A percentile compares a stretch with the other conserved stretches of the same genome.
Conservation (phyloP, 139 green algal genomes). For the Picochlorum sp. region DNA sequence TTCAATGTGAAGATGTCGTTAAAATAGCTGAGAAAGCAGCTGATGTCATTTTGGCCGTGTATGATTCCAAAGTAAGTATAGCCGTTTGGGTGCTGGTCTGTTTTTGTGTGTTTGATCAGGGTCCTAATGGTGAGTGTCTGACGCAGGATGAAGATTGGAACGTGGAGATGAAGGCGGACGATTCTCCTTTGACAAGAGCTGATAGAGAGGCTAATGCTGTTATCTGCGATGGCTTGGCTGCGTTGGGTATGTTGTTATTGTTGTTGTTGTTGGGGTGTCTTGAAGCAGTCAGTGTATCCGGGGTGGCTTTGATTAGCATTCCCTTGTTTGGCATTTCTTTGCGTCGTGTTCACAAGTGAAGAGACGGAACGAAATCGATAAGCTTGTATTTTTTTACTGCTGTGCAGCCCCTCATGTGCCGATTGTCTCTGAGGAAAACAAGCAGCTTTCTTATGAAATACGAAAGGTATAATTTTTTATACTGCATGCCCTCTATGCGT, state of each 20-base stretch:
- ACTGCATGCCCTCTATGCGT: no score
- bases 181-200: slow-evolving; percentile 61
- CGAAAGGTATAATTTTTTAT: no score
- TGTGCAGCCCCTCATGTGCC: slow-evolving; percentile 59
- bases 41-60: slow-evolving; percentile 60
- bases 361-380: no score
- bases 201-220: slow-evolving; percentile 63
- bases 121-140: background rate
- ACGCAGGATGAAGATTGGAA: slow-evolving; percentile 39
- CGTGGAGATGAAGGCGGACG: slow-evolving; percentile 61
- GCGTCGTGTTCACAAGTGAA: no score
- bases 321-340: background rate
- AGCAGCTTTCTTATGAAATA: slow-evolving; percentile 37
- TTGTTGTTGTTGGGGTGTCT: background rate
- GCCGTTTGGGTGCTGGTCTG: background rate
- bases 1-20: slow-evolving; percentile 40
- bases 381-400: no score
- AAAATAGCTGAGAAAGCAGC: slow-evolving; percentile 48
- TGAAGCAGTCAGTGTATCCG: background rate
- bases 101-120: background rate
- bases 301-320: background rate
- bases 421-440: slow-evolving; percentile 80
- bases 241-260: background rate
- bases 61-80: slow-evolving; percentile 42
- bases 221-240: slow-evolving; percentile 51